Conservation (phyloP, 495 filamentous ascomycete genomes). For the Melanomma pulvis-pyrius region DNA sequence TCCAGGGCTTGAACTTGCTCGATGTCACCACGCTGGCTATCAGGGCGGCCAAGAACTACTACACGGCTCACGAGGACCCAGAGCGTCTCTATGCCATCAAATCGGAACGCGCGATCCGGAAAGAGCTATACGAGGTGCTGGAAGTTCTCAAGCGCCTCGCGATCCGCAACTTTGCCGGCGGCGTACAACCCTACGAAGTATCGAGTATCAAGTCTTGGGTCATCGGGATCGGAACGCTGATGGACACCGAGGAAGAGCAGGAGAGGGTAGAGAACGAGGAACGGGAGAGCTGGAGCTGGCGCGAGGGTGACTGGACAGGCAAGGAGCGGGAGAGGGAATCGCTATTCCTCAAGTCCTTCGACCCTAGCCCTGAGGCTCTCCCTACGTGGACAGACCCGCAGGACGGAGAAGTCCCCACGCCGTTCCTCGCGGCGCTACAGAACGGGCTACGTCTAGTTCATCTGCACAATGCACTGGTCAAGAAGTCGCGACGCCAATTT, state of each 20-base stretch:
- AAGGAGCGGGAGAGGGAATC: conserved; percentile 76
- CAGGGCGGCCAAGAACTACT: conserved; percentile 91
- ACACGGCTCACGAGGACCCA: conserved; percentile 81
- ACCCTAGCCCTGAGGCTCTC: conserved; percentile 61
- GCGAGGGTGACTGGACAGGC: conserved; percentile 78
- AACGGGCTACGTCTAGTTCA: conserved; percentile 81
- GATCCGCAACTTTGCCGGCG: conserved; percentile 80
- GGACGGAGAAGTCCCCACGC: conserved; percentile 65
- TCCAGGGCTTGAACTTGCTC: conserved; percentile 87
- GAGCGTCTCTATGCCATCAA: conserved; percentile 82
- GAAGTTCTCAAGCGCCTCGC: conserved; percentile 92
- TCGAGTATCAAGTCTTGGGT: conserved; percentile 77
- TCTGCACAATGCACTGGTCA: conserved; percentile 85
- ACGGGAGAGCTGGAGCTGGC: conserved; percentile 77
- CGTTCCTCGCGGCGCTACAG: conserved; percentile 71
- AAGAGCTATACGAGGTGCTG: conserved; percentile 80
- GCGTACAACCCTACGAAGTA: conserved; percentile 74
- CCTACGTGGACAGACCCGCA: conserved; percentile 69
- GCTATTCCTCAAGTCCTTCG: conserved; percentile 67
- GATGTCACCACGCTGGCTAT: conserved; percentile 93
- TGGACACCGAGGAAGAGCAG: conserved; percentile 71
- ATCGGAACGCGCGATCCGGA: conserved; percentile 76
- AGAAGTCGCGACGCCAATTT: conserved; percentile 81
- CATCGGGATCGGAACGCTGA: conserved; percentile 68
- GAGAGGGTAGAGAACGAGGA: conserved; percentile 74